Evolutionary conservation across 176 grass and related monocot species (phyloP).

Genomic region (Cymbopogon citratus): DNA sequence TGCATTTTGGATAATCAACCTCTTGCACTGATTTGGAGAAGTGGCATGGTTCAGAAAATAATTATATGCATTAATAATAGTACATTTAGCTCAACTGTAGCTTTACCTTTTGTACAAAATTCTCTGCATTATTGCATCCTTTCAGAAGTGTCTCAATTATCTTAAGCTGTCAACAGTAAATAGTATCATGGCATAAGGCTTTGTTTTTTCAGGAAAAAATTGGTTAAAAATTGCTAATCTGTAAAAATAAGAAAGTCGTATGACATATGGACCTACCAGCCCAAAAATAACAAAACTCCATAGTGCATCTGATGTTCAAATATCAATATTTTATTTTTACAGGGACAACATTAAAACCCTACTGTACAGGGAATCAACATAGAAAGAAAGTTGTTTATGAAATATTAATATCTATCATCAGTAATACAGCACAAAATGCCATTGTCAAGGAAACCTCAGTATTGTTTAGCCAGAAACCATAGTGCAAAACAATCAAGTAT

Average conservation of each 20-base stretch:
- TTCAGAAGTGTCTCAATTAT: conserved; percentile 61
- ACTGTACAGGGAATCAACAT: neutral
- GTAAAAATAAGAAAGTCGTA: neutral
- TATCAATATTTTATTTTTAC: neutral
- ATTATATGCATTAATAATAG: neutral
- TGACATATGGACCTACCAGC: neutral
- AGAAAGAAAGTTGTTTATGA: neutral
- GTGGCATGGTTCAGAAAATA: neutral
- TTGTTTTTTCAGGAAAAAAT: neutral
- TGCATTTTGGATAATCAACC: conserved; percentile 49
- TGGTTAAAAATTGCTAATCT: neutral
- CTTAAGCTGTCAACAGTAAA: conserved; percentile 46
- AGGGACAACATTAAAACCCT: neutral
- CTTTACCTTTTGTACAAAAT: conserved; percentile 46
- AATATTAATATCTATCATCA: neutral
- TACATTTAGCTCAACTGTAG: neutral
- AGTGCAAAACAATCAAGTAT: neutral
- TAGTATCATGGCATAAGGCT: neutral
- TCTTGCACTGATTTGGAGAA: conserved; percentile 60
- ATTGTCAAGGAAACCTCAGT: neutral
- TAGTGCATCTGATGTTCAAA: neutral
- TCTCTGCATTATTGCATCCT: conserved; percentile 65
- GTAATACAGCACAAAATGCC: neutral
- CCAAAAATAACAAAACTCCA: neutral
- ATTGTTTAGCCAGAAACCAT: neutral